Evolutionary conservation across 176 grass and related monocot species (phyloP).

Genomic region (Musa beccarii): DNA sequence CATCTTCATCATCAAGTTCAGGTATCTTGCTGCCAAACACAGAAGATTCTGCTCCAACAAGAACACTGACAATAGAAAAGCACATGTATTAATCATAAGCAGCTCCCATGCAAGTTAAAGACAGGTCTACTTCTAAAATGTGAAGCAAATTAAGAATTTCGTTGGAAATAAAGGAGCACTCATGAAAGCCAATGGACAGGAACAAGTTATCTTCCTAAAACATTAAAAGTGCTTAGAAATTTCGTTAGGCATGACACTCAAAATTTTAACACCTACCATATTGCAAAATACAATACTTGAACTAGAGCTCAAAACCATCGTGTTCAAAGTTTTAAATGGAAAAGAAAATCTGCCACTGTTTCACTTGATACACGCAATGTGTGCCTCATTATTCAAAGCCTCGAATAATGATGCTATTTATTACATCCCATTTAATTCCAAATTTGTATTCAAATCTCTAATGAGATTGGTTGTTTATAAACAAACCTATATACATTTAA

Average conservation of each 20-base stretch:
- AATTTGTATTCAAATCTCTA: too few relatives aligned
- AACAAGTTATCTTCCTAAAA: neutral
- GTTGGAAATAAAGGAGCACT: neutral
- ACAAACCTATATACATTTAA: too few relatives aligned
- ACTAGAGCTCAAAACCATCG: neutral
- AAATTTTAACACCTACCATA: neutral
- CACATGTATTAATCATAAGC: conserved; percentile 6
- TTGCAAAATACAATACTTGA: neutral
- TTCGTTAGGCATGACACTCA: neutral
- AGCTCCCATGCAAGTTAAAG: neutral
- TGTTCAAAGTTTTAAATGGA: neutral
- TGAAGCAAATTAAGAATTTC: neutral
- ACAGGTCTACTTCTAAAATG: neutral
- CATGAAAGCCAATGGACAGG: neutral
- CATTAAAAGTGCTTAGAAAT: neutral
- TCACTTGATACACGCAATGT: neutral
- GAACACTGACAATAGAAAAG: conserved; percentile 37
- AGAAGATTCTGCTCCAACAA: conserved; percentile 71
- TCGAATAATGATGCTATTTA: neutral
- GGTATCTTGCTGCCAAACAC: conserved; percentile 46
- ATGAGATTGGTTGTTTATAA: too few relatives aligned
- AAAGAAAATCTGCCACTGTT: neutral
- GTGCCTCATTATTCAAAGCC: neutral
- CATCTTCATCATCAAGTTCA: conserved; percentile 44
- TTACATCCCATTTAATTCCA: too few relatives aligned